Percentiles rank a stretch among this genome's conserved stretches.
Conservation (phyloP, 2,329 filamentous ascomycete genomes). For the Fusarium scirpi region DNA sequence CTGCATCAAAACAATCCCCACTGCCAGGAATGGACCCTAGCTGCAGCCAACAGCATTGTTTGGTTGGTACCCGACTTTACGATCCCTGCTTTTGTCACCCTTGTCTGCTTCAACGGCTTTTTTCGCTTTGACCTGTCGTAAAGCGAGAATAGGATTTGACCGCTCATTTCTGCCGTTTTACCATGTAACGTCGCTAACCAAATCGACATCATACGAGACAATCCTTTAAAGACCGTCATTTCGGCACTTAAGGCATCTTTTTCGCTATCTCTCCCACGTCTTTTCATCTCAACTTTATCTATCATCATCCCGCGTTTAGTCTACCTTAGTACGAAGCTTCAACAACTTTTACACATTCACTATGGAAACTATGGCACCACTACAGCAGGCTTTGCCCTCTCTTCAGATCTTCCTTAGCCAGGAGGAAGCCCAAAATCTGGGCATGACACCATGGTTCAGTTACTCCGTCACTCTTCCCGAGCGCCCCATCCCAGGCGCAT, state of each 20-base stretch:
- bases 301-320: neutral
- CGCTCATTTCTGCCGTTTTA: slow-evolving; percentile 32
- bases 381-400: slow-evolving; percentile 15
- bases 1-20: slow-evolving; percentile 1
- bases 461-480: slow-evolving; percentile 36
- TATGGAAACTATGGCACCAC: slow-evolving; percentile 37
- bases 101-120: slow-evolving; percentile 18
- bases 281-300: neutral
- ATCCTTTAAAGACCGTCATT: slow-evolving; percentile 10
- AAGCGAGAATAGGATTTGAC: slow-evolving; percentile 21
- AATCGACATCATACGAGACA: slow-evolving; percentile 23
- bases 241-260: slow-evolving; percentile 13
- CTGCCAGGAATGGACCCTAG: slow-evolving; percentile 5
- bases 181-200: slow-evolving; percentile 30
- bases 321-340: neutral
- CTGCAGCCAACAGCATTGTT: slow-evolving; percentile 1
- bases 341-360: neutral
- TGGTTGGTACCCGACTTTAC: neutral
- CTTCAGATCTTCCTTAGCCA: slow-evolving; percentile 12
- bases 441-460: slow-evolving; percentile 39
- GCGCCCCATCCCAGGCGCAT: slow-evolving; percentile 20
- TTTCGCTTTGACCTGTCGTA: slow-evolving; percentile 6
- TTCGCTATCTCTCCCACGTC: neutral
- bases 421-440: slow-evolving; percentile 26
- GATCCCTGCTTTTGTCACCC: neutral